Evolutionary conservation across 2,329 filamentous ascomycete species (phyloP), one percentile per base, ranked within the genome.

Genomic region (Fusarium sp.): DNA sequence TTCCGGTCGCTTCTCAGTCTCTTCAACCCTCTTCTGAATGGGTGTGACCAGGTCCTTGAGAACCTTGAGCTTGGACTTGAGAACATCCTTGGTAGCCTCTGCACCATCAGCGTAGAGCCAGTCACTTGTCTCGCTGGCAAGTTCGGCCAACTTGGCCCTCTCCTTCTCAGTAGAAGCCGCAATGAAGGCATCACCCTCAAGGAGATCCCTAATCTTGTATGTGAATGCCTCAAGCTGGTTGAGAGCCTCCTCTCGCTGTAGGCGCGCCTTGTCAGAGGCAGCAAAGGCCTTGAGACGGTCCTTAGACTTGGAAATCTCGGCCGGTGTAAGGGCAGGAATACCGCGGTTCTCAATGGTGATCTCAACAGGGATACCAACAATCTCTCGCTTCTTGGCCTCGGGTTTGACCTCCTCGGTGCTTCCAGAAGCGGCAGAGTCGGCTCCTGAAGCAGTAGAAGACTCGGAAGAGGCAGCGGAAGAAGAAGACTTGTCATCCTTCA

Each of bases 191-290:
- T 93, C 90, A 67, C 92, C 91, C 45, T 94, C 92, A 4, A 98
- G 86, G 47, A 97, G 87, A 80, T 98, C 94, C 31, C 94, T 91
- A 33, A 93, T 89, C 77, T 91, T 92, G 86, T 99, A 99, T 18
- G 95, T 97, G 81, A 93, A 98, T 17, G 89, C 92, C 82, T 99
- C 96, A n/a, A 99, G 89, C 72, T 93, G 92, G 83, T 98, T 99
- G 63, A 98, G 85, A 2, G 93, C 90, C 80, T 98, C 95, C 80
- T 98, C 95, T 36, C 95, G 90, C 64, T 90, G 85, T 39, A 90
- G 83, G 55, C 95, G 92, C 33, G 92, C 90, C 74, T 88, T 89
- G 82, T 99, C 96, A 5, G 95, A 97, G 31, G 89, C 86, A 74
- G 97, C 94, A 76, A 99, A 98, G 8, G 94, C 92, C 76, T 90